phyloP scores from a whole-genome alignment of 441 rosid species.

The Capsella rubella region DNA sequence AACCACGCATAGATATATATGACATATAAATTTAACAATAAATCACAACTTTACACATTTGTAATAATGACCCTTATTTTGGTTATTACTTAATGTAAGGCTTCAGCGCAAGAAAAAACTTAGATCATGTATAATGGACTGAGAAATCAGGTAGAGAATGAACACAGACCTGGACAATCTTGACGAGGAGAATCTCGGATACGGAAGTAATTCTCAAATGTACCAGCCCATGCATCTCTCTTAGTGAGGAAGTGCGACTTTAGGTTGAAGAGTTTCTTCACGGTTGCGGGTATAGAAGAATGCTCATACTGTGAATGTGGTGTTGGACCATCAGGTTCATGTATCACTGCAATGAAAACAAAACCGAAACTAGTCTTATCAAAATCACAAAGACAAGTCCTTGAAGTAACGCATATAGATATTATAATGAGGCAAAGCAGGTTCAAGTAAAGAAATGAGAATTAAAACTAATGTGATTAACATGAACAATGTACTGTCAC shows the following conservation, averaged over 20 bases:
- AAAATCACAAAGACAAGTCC: background rate
- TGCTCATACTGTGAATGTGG: conserved; percentile 69
- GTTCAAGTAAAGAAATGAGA: background rate
- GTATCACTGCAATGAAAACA: conserved; percentile 54
- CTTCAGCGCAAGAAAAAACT: background rate
- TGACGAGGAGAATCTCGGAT: conserved; percentile 81
- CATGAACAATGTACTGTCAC: background rate
- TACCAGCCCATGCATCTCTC: conserved; percentile 99
- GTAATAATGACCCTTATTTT: background rate
- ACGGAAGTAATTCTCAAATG: conserved; percentile 70
- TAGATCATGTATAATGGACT: background rate
- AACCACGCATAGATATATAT: background rate
- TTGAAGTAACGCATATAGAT: background rate
- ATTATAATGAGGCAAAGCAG: background rate
- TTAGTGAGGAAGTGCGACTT: conserved; percentile 84
- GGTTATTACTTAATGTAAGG: background rate
- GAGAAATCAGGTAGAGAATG: conserved; percentile 5
- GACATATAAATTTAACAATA: background rate
- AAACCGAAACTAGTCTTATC: background rate
- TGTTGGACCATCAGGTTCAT: conserved; percentile 68
- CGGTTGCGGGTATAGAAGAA: conserved; percentile 75
- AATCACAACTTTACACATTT: background rate
- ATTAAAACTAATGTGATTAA: background rate
- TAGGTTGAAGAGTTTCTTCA: conserved; percentile 80
- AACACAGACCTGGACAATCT: conserved; percentile 89